Evolutionary conservation across 192 early-diverging fungal species (phyloP).

Genomic region (Pilaira anomala): DNA sequence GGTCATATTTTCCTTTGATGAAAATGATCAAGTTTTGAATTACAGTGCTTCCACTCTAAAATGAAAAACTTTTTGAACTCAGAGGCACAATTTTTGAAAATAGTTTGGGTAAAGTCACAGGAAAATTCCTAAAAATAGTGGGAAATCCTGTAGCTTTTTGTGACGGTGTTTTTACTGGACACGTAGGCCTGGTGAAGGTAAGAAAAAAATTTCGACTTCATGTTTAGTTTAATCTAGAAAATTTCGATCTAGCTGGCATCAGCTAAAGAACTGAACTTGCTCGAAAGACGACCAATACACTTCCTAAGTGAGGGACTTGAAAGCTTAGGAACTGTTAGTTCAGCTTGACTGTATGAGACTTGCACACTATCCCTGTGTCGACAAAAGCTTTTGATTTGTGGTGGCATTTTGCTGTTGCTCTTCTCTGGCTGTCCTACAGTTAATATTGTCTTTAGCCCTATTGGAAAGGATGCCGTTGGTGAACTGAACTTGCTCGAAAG

Average conservation of each 20-base stretch:
- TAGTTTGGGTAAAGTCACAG: conserved; percentile 11
- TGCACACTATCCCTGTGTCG: background rate
- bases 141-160: too few relatives aligned
- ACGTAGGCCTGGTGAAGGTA: too few relatives aligned
- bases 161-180: too few relatives aligned
- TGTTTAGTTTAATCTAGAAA: too few relatives aligned
- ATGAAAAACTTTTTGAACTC: too few relatives aligned
- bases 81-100: too few relatives aligned
- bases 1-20: conserved; percentile 11
- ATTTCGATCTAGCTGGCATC: too few relatives aligned
- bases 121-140: too few relatives aligned
- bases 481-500: conserved; percentile 4
- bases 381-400: conserved; percentile 1
- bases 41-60: too few relatives aligned
- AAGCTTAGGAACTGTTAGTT: background rate
- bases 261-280: background rate
- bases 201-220: too few relatives aligned
- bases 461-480: too few relatives aligned
- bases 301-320: background rate
- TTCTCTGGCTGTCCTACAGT: background rate
- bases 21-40: conserved; percentile 10
- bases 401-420: background rate
- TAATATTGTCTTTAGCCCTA: background rate
- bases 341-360: background rate
- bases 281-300: background rate